Conservation (phyloP, 768 basidiomycete genomes). For the Phaeotremella fagi region DNA sequence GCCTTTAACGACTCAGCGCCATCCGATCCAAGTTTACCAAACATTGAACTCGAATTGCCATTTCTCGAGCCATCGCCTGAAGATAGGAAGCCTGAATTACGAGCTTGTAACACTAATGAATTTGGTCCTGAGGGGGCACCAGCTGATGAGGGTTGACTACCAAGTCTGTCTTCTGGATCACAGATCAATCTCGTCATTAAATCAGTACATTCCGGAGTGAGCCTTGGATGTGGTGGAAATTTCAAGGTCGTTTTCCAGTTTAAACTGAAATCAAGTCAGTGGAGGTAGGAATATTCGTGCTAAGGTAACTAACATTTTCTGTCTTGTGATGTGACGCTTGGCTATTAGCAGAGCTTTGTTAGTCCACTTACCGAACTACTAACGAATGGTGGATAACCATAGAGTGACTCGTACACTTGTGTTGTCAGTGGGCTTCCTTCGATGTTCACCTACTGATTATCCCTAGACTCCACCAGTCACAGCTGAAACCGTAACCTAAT, state of each 20-base stretch:
- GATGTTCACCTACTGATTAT: slow-evolving; percentile 68
- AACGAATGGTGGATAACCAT: slow-evolving; percentile 93
- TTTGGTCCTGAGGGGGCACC: not conserved
- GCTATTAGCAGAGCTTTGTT: not conserved
- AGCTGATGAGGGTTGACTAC: slow-evolving; percentile 6
- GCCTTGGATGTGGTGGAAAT: slow-evolving; percentile 76
- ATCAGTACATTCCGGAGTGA: slow-evolving; percentile 80
- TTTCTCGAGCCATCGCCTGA: too few relatives aligned
- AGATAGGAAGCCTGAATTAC: too few relatives aligned
- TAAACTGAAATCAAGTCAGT: slow-evolving; percentile 49
- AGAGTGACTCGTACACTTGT: slow-evolving; percentile 79
- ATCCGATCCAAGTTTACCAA: slow-evolving; percentile 52
- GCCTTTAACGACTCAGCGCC: slow-evolving; percentile 87
- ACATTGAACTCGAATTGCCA: not conserved
- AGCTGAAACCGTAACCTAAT: slow-evolving; percentile 80
- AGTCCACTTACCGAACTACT: slow-evolving; percentile 70
- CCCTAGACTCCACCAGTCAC: slow-evolving; percentile 98
- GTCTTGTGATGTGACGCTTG: slow-evolving; percentile 85
- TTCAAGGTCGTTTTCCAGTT: slow-evolving; percentile 87
- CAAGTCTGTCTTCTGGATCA: slow-evolving; percentile 87
- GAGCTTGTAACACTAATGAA: not conserved
- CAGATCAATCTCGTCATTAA: slow-evolving; percentile 85
- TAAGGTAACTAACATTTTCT: slow-evolving; percentile 63
- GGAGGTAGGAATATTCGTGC: not conserved
- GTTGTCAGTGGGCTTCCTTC: too few relatives aligned